Conservation (phyloP, 108 stramenopile species). For the Ochromonas danica region DNA sequence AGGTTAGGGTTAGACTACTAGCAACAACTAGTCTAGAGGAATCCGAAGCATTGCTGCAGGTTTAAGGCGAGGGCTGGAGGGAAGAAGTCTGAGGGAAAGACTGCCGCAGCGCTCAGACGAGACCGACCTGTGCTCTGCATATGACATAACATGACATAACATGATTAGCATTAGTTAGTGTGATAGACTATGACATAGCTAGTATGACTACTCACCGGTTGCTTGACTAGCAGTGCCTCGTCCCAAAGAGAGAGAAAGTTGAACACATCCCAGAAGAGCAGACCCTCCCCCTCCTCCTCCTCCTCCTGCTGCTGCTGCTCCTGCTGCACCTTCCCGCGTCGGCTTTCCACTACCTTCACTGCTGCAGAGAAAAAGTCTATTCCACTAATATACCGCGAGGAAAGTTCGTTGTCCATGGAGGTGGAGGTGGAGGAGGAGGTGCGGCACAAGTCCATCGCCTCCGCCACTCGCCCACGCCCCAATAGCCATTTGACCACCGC, state of each 20-base stretch:
- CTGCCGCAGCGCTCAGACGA: conserved; percentile 38
- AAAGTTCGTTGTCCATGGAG: no score
- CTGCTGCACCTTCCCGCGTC: neutral
- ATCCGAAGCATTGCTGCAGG: no score
- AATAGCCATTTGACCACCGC: conserved; percentile 7
- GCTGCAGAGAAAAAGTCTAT: conserved; percentile 4
- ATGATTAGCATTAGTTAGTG: conserved; percentile 43
- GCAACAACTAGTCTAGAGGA: no score
- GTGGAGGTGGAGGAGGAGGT: no score
- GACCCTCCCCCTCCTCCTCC: conserved; percentile 35
- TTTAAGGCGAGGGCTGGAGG: no score
- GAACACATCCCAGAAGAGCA: no score
- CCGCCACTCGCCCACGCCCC: neutral
- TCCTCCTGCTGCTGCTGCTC: conserved; percentile 24
- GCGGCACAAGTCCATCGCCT: no score
- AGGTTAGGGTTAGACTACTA: no score
- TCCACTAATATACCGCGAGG: no score
- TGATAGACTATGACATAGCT: conserved; percentile 45
- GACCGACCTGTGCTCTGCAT: no score
- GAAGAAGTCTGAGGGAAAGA: conserved; percentile 66
- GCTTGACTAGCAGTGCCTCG: neutral
- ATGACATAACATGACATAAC: no score
- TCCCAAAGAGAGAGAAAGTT: no score
- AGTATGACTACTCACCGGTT: conserved; percentile 3
- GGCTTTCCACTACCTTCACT: neutral